These are phyloP conservation scores for Pichia cactophila DNA, from an alignment of 1,139 yeast genomes.

Conservation along the genomic window DNA sequence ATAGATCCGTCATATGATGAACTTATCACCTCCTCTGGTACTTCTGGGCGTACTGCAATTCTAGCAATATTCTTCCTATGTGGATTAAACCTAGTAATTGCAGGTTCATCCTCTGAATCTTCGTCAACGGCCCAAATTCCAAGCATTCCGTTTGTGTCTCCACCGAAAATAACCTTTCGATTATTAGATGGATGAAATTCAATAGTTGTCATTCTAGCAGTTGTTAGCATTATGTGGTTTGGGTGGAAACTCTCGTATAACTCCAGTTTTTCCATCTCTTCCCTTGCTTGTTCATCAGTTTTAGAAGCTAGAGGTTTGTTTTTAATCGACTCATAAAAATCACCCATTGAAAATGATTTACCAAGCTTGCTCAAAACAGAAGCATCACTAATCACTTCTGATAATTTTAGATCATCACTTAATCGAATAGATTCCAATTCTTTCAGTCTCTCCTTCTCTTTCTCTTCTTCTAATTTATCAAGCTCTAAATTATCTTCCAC, in stretches of 20 bases:
- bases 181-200: slow-evolving; percentile 66
- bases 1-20: slow-evolving; percentile 85
- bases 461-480: slow-evolving; percentile 27
- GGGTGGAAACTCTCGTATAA: slow-evolving; percentile 57
- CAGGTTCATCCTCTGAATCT: slow-evolving; percentile 37
- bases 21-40: slow-evolving; percentile 48
- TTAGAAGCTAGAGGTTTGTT: slow-evolving; percentile 29
- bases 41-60: slow-evolving; percentile 41
- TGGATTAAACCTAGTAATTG: slow-evolving; percentile 57
- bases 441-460: slow-evolving; percentile 40
- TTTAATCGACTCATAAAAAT: slow-evolving; percentile 53
- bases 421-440: slow-evolving; percentile 46
- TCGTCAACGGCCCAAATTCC: slow-evolving; percentile 82
- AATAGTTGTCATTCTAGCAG: slow-evolving; percentile 66
- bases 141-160: slow-evolving; percentile 76
- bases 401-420: slow-evolving; percentile 53
- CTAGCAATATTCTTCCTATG: slow-evolving; percentile 72
- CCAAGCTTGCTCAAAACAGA: slow-evolving; percentile 32
- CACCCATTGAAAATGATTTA: slow-evolving; percentile 66
- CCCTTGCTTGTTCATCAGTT: slow-evolving; percentile 39
- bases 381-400: slow-evolving; percentile 40
- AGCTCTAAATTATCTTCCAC: slow-evolving; percentile 25
- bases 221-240: slow-evolving; percentile 62
- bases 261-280: slow-evolving; percentile 43
- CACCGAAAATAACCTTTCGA: slow-evolving; percentile 66